Percentiles rank a stretch among this genome's conserved stretches.
These are phyloP conservation scores for Clavariopsis aquatica DNA, from an alignment of 495 filamentous ascomycete species.

Conservation along the genomic window DNA sequence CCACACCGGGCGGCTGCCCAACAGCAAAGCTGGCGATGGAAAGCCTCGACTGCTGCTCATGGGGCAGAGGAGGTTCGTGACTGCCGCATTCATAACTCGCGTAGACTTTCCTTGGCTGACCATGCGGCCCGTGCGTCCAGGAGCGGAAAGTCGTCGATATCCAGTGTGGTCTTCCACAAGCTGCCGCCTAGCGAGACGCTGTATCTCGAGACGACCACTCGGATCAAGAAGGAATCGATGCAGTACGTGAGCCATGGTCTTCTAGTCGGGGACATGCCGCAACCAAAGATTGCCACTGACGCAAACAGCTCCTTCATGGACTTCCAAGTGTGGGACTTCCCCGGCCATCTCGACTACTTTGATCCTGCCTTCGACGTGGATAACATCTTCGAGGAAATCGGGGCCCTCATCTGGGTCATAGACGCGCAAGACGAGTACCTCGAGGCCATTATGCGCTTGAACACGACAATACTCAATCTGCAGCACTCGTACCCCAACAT, in stretches of 20 bases:
- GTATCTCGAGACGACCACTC: slow-evolving; percentile 89
- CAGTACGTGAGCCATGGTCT: slow-evolving; percentile 61
- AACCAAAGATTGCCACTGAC: neutral
- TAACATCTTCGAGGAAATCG: slow-evolving; percentile 88
- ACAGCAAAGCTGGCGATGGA: slow-evolving; percentile 46
- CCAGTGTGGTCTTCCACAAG: slow-evolving; percentile 96
- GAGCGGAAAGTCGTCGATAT: slow-evolving; percentile 96
- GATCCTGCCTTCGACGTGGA: slow-evolving; percentile 85
- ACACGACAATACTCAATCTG: slow-evolving; percentile 80
- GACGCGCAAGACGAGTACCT: slow-evolving; percentile 97
- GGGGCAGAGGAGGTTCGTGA: slow-evolving; percentile 83
- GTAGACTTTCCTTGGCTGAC: slow-evolving; percentile 37
- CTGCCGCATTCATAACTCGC: neutral
- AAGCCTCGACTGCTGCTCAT: slow-evolving; percentile 91
- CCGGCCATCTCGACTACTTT: slow-evolving; percentile 86
- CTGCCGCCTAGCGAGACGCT: slow-evolving; percentile 92
- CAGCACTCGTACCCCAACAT: slow-evolving; percentile 85
- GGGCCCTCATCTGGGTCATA: slow-evolving; percentile 96
- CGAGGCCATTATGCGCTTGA: slow-evolving; percentile 82
- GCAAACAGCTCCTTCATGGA: slow-evolving; percentile 87
- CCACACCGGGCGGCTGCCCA: slow-evolving; percentile 45
- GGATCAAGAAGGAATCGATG: slow-evolving; percentile 88
- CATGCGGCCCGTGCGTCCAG: slow-evolving; percentile 50
- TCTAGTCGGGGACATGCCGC: neutral
- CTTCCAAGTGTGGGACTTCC: slow-evolving; percentile 97